Evolutionary conservation across 2,329 filamentous ascomycete species (phyloP), one percentile per base, ranked within the genome.

Genomic region (Xylaria sp.): DNA sequence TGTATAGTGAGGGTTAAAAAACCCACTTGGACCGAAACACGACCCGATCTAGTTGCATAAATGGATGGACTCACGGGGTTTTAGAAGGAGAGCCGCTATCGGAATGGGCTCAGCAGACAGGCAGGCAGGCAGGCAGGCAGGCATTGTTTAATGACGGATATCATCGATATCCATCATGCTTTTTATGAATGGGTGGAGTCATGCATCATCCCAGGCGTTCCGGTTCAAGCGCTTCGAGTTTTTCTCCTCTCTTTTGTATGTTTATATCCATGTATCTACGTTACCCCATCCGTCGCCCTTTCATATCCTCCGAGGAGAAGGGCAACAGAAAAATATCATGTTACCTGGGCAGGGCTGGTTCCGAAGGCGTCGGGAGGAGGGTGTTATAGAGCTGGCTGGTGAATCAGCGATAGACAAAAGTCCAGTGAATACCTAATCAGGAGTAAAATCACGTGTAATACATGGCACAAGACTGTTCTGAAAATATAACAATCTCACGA

Each of bases 181-280:
- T 61, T 45, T 27, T 5, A 58, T 47, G 58, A 45, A 58, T 38
- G n/a, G 50, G 13, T 39, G 3, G 3, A 17, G 31, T 57, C 17
- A 20, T 50, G 47, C 47, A 50, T 50, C 57, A 61, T 49, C 15
- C 38, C 25, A 57, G 64, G 65, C 60, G 55, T 67, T 67, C 42
- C 33, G 60, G 65, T 59, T 53, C 51, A 10, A n/a, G 49, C 31
- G 2, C 38, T 38, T 6, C 10, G 2, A 2, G 5, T 47, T 7
- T 53, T 64, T 55, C 59, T 60, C 60, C 61, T 66, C 61, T 56
- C 38, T n/a, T 55, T 50, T 67, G 50, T 64, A 63, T 25, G 33
- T 33, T 20, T 33, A 49, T 39, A 31, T 22, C 9, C n/a, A 6
- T 22, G 10, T 53, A 20, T 27, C 22, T 31, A 11, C 25, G 13